These are phyloP conservation scores for Saccharomyces kudriavzevii DNA, from an alignment of 805 yeast species.

Conservation along the genomic window DNA sequence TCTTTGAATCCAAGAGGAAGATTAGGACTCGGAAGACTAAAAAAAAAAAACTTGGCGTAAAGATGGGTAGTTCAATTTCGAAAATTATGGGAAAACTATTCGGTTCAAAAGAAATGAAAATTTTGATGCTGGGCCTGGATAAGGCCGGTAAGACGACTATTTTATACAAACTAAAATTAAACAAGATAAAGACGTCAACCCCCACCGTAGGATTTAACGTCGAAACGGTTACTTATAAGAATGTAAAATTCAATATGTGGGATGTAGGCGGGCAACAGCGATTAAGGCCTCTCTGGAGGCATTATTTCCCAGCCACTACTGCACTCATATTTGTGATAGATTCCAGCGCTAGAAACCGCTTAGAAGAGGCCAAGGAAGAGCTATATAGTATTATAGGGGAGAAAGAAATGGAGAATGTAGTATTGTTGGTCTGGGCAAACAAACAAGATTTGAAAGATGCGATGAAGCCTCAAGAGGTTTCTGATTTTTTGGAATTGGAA, in stretches of 20 bases:
- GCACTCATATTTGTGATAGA: constrained; percentile 89
- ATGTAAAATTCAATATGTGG: constrained; percentile 82
- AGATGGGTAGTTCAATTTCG: constrained; percentile 31
- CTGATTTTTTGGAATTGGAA: constrained; percentile 60
- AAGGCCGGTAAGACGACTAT: constrained; percentile 91
- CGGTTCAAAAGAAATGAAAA: constrained; percentile 51
- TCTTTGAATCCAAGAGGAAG: neutral
- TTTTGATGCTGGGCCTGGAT: constrained; percentile 86
- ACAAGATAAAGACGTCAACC: constrained; percentile 68
- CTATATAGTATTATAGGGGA: constrained; percentile 71
- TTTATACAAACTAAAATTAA: constrained; percentile 71
- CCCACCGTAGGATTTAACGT: constrained; percentile 94
- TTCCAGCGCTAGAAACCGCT: constrained; percentile 60
- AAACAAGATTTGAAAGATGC: constrained; percentile 73
- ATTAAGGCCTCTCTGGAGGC: constrained; percentile 90
- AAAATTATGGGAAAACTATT: constrained; percentile 37
- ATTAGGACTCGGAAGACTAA: neutral
- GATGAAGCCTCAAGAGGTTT: constrained; percentile 70
- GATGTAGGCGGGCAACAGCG: constrained; percentile 95
- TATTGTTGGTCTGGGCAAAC: constrained; percentile 79
- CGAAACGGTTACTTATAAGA: constrained; percentile 74
- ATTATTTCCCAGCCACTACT: constrained; percentile 87
- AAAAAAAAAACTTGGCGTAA: neutral
- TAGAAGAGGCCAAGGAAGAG: constrained; percentile 72
- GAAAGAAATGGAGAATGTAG: constrained; percentile 73